A percentile compares a stretch with the other conserved stretches of the same genome.
Conservation (phyloP, 2,329 filamentous ascomycete genomes). For the Pseudocercospora ulei region DNA sequence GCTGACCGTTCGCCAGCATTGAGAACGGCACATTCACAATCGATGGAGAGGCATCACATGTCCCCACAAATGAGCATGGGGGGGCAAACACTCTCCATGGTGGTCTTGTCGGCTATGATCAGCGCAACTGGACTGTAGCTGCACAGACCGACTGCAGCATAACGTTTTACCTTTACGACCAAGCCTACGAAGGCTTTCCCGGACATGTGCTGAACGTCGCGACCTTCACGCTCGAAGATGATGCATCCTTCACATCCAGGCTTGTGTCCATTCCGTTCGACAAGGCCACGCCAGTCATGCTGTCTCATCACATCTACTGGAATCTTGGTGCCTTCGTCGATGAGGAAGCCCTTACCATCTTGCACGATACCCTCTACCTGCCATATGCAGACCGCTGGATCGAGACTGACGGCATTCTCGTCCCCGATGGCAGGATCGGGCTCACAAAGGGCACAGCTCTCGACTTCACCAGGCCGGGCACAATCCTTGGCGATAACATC, state of each 20-base stretch:
- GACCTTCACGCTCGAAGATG: conserved; percentile 59
- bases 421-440: conserved; percentile 36
- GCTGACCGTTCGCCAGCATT: conserved; percentile 36
- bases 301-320: conserved; percentile 69
- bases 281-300: conserved; percentile 73
- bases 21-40: conserved; percentile 49
- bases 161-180: conserved; percentile 65
- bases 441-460: conserved; percentile 34
- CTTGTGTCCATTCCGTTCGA: conserved; percentile 62
- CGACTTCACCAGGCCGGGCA: conserved; percentile 27
- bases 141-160: conserved; percentile 57
- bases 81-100: conserved; percentile 48
- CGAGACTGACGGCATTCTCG: conserved; percentile 27
- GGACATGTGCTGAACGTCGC: conserved; percentile 65
- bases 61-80: conserved; percentile 45
- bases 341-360: conserved; percentile 53
- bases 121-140: conserved; percentile 62
- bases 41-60: conserved; percentile 41
- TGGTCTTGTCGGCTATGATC: conserved; percentile 50
- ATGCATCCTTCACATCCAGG: conserved; percentile 59
- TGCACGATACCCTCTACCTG: conserved; percentile 64
- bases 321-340: conserved; percentile 73
- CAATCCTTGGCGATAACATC: conserved; percentile 25
- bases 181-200: conserved; percentile 65
- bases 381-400: conserved; percentile 48